A percentile compares a stretch with the other conserved stretches of the same genome.
These are phyloP conservation scores for Hypoxylon sp. DNA, from an alignment of 2,329 filamentous ascomycete genomes.

Conservation along the genomic window DNA sequence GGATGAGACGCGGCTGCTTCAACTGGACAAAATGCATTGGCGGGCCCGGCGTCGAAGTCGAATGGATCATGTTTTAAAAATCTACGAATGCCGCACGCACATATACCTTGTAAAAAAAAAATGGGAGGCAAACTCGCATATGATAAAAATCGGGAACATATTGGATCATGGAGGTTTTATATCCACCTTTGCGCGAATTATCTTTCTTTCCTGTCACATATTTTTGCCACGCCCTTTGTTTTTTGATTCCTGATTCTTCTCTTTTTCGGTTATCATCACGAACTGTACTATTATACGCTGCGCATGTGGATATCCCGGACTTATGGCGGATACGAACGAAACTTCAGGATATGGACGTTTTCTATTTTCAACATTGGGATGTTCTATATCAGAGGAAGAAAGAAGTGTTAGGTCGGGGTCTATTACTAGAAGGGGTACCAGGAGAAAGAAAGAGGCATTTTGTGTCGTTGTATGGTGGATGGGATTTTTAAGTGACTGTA, in stretches of 20 bases:
- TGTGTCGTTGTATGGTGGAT: constrained; percentile 1
- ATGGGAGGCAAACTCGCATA: constrained; percentile 29
- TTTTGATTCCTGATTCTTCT: constrained; percentile 17
- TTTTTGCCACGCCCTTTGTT: constrained; percentile 19
- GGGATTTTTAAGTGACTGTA: constrained; percentile 13
- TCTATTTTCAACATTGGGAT: constrained; percentile 32
- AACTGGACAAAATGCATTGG: constrained; percentile 70
- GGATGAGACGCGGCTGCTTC: constrained; percentile 62
- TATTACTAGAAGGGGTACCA: constrained; percentile 20
- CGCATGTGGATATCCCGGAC: constrained; percentile 35
- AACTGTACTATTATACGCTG: constrained; percentile 37
- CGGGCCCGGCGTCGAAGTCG: constrained; percentile 67
- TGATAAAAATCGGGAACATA: constrained; percentile 29
- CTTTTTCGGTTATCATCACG: constrained; percentile 15
- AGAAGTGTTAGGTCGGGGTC: constrained; percentile 17
- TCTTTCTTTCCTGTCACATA: constrained; percentile 28
- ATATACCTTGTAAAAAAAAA: constrained; percentile 26
- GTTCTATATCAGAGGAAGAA: constrained; percentile 28
- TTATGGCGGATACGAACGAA: constrained; percentile 38
- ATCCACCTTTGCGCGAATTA: constrained; percentile 8
- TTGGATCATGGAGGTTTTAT: constrained; percentile 31
- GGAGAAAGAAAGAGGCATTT: constrained; percentile 14
- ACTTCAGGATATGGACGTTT: constrained; percentile 25
- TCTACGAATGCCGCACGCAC: constrained; percentile 18
- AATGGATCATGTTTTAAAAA: constrained; percentile 74